These are phyloP conservation scores for Leishmania arabica DNA, from an alignment of 208 protist genomes.

Conservation along the genomic window DNA sequence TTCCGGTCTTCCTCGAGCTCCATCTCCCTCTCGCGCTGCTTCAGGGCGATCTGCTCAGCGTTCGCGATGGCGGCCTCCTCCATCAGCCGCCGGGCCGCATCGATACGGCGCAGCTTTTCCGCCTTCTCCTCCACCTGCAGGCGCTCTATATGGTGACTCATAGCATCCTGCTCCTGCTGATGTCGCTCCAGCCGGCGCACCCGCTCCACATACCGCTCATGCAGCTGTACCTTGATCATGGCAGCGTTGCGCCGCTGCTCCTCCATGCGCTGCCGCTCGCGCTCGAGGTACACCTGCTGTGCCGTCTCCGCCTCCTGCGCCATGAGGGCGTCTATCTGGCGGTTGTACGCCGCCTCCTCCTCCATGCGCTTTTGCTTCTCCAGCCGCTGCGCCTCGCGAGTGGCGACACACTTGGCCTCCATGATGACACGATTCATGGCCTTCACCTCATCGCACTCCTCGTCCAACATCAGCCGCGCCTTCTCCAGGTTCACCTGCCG, in stretches of 20 bases:
- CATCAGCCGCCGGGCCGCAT: conserved; percentile 79
- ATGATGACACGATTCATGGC: conserved; percentile 92
- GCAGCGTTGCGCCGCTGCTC: conserved; percentile 79
- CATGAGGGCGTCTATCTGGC: conserved; percentile 84
- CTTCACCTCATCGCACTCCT: conserved; percentile 93
- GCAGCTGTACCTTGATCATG: conserved; percentile 91
- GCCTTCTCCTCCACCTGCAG: conserved; percentile 89
- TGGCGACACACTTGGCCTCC: conserved; percentile 92
- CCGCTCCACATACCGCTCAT: conserved; percentile 86
- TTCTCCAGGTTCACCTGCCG: conserved; percentile 72
- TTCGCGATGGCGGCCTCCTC: conserved; percentile 94
- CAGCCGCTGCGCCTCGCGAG: conserved; percentile 86
- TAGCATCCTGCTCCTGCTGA: conserved; percentile 94
- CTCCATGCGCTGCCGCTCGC: conserved; percentile 82
- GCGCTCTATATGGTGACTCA: conserved; percentile 88
- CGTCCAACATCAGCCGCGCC: conserved; percentile 79
- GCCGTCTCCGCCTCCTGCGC: conserved; percentile 82
- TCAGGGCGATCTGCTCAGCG: conserved; percentile 93
- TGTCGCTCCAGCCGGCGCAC: conserved; percentile 88
- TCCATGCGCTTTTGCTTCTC: conserved; percentile 75
- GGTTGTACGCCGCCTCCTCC: conserved; percentile 72
- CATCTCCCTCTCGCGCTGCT: conserved; percentile 76
- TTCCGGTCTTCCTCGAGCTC: conserved; percentile 85
- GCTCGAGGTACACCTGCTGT: conserved; percentile 90
- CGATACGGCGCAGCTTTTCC: conserved; percentile 81